A percentile compares a stretch with the other conserved stretches of the same genome.
Evolutionary conservation across 208 protist genomes (phyloP).

Genomic region (Leishmania major): DNA sequence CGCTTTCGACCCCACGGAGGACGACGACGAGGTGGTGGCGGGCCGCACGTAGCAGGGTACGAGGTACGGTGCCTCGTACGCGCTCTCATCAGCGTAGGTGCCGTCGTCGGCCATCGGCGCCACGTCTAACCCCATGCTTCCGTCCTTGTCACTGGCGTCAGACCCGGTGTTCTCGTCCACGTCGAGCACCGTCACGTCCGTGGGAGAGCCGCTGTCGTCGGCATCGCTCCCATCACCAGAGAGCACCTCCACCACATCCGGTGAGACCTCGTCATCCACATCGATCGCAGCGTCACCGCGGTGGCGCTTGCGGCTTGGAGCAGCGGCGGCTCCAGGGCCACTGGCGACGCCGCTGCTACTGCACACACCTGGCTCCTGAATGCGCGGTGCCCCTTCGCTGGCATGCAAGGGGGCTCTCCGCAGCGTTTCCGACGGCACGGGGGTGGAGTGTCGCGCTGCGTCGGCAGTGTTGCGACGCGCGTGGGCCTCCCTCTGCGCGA

Average conservation of each 20-base stretch:
- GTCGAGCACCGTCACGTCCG: constrained; percentile 9
- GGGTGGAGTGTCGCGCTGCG: background rate
- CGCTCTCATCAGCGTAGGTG: constrained; percentile 2
- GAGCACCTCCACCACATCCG: constrained; percentile 25
- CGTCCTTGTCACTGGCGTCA: background rate
- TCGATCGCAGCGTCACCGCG: constrained; percentile 29
- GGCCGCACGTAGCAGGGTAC: constrained; percentile 26
- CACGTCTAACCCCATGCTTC: background rate
- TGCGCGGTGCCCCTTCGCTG: background rate
- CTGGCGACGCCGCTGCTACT: background rate
- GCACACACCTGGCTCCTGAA: background rate
- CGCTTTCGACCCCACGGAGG: background rate
- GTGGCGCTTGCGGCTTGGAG: constrained; percentile 21
- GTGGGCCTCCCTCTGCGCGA: constrained; percentile 2
- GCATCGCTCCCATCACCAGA: constrained; percentile 14
- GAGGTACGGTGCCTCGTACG: constrained; percentile 25
- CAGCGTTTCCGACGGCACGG: background rate
- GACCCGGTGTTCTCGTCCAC: constrained; percentile 11
- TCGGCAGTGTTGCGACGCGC: background rate
- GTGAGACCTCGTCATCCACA: constrained; percentile 26
- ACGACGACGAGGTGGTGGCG: background rate
- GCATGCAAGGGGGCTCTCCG: background rate
- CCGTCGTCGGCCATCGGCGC: constrained; percentile 5
- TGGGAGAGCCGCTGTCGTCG: background rate
- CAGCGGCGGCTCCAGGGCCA: background rate